These are phyloP conservation scores for Liriodendron chinense DNA, from an alignment of 164 flowering plant genomes.

Conservation along the genomic window DNA sequence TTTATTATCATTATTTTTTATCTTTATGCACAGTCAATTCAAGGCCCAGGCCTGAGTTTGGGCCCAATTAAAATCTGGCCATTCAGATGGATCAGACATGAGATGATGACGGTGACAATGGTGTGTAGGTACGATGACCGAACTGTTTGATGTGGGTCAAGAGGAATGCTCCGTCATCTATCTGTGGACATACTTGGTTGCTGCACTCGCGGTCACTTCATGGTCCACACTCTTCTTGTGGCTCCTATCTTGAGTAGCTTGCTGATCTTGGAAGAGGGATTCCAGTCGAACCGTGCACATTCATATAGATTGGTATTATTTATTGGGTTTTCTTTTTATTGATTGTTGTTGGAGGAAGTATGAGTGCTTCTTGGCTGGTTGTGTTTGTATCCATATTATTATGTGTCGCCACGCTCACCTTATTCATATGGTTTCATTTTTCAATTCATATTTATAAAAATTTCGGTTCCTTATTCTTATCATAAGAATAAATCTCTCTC, in stretches of 20 bases:
- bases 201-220: constrained; percentile 66
- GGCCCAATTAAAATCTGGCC: background rate
- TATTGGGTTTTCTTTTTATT: background rate
- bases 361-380: background rate
- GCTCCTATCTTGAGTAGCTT: constrained; percentile 34
- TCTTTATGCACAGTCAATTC: background rate
- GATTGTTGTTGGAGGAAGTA: background rate
- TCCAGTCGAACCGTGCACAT: background rate
- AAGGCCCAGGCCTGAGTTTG: background rate
- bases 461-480: too few relatives aligned
- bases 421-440: background rate
- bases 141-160: constrained; percentile 78
- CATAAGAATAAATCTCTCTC: too few relatives aligned
- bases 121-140: constrained; percentile 75
- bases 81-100: background rate
- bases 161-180: constrained; percentile 83
- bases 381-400: background rate
- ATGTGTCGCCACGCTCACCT: background rate
- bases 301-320: background rate
- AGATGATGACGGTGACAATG: background rate
- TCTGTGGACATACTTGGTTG: constrained; percentile 81
- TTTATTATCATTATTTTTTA: background rate
- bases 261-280: background rate
- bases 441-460: background rate
- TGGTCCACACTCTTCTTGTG: constrained; percentile 84